Base-by-base conservation (phyloP, 1,284 basidiomycete species). In the Cryptococcus wingfieldii region DNA sequence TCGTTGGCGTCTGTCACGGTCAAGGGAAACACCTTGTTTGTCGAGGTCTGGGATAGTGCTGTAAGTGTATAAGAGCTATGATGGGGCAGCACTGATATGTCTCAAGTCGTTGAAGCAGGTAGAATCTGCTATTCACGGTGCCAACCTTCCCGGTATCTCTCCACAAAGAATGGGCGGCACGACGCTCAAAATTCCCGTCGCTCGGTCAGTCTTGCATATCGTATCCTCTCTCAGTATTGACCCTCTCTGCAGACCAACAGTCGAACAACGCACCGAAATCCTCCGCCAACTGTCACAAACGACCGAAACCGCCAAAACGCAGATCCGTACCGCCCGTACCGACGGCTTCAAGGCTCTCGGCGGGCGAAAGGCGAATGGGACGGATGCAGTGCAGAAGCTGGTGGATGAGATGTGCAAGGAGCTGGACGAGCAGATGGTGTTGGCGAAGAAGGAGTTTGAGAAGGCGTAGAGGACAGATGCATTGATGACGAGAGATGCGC, bases 381-480 rank as follows among this genome's bases (percentile, higher is more conserved):
- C 69, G 7, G 69, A 75, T 23, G 67, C 73, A 14, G 63, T 75
- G 25, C 74, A 77, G 54, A 62, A 72, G 46, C 38, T 72, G 18
- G 67, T 70, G 19, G 71, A 77, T 56, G 63, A 68, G 9, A 64
- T 59, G 18, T 66, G 65, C 14, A 60, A 55, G 28, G 67, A 72
- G 51, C 50, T 77, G 13, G 74, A 77, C 49, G 68, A 65, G 50
- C 54, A 68, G 34, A 48, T 74, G 47, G 51, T 54, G 3, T 59
- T 61, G 23, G 74, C 72, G 6, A 77, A 75, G 65, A 76, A 75
- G 70, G 75, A 77, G 62, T 67, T 77, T 47, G 76, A 73, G 41
- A 76, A 77, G 65, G 67, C 56, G 25, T 71, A 65, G 47, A 49
- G 7, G 18, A 34, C n/a, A 34, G 8, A 19, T 34, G 31, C 31